These are phyloP conservation scores for Kodamaea laetipori DNA, from an alignment of 805 yeast species.

Conservation along the genomic window DNA sequence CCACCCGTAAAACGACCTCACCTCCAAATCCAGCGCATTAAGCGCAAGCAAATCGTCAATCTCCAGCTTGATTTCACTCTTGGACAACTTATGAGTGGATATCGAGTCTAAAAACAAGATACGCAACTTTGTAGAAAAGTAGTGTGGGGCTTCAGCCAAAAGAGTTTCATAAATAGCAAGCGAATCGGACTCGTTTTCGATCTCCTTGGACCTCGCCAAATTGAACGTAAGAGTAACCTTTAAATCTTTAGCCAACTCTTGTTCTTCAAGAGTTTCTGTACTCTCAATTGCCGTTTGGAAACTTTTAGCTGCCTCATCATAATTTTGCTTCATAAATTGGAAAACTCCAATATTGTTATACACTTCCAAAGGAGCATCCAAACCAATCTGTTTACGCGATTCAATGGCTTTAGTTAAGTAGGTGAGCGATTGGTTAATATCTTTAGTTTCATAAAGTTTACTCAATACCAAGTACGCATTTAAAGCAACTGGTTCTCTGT, in stretches of 20 bases:
- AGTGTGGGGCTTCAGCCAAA: slow-evolving; percentile 63
- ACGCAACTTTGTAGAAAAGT: slow-evolving; percentile 75
- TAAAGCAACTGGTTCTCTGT: slow-evolving; percentile 57
- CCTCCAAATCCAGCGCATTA: slow-evolving; percentile 68
- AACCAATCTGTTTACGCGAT: slow-evolving; percentile 41
- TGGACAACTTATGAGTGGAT: slow-evolving; percentile 35
- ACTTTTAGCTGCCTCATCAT: slow-evolving; percentile 55
- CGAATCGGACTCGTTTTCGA: slow-evolving; percentile 40
- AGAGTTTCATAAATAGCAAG: slow-evolving; percentile 54
- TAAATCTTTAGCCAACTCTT: slow-evolving; percentile 29
- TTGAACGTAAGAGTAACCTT: slow-evolving; percentile 53
- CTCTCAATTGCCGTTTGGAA: slow-evolving; percentile 38
- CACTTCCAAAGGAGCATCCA: slow-evolving; percentile 58
- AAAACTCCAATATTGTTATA: slow-evolving; percentile 85
- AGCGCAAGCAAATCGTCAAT: slow-evolving; percentile 55
- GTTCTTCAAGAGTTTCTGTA: slow-evolving; percentile 15
- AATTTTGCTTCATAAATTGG: slow-evolving; percentile 64
- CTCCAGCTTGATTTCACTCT: slow-evolving; percentile 53
- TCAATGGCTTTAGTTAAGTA: slow-evolving; percentile 64
- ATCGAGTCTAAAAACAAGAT: slow-evolving; percentile 61
- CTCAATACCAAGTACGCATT: slow-evolving; percentile 73
- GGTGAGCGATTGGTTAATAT: slow-evolving; percentile 65
- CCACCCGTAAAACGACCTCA: slow-evolving; percentile 93
- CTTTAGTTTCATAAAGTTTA: slow-evolving; percentile 65
- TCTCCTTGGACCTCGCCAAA: slow-evolving; percentile 73